These are phyloP conservation scores for Cucumis hystrix DNA, from an alignment of 306 rosid genomes.

Conservation along the genomic window DNA sequence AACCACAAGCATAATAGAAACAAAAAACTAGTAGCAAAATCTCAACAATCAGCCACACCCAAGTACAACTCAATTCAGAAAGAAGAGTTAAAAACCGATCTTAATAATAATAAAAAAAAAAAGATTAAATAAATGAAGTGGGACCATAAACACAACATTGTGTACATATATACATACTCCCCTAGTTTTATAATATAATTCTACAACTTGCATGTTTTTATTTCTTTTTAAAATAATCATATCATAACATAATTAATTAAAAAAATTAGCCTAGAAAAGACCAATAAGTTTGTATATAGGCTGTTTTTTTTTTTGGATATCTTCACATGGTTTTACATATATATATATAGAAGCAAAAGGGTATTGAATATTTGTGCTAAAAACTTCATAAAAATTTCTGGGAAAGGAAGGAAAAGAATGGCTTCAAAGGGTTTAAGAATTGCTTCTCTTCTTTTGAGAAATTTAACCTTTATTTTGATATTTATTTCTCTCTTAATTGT, in stretches of 20 bases:
- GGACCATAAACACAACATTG: no score
- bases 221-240: not conserved
- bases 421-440: not conserved
- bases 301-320: not conserved
- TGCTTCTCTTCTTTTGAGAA: constrained; percentile 3
- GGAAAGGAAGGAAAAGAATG: no score
- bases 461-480: constrained; percentile 1
- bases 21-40: no score
- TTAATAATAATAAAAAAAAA: no score
- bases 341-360: not conserved
- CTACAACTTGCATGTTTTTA: not conserved
- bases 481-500: constrained; percentile 5
- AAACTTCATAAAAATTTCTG: not conserved
- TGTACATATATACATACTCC: no score
- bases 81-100: no score
- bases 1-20: no score
- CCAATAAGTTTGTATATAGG: not conserved
- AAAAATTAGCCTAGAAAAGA: not conserved
- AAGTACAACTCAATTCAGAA: no score
- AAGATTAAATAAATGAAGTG: no score
- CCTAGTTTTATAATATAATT: no score
- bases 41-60: no score
- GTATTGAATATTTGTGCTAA: not conserved
- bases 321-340: not conserved
- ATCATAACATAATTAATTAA: not conserved